Conservation (phyloP, 2,329 filamentous ascomycete species). For the Xenoacremonium recifei region DNA sequence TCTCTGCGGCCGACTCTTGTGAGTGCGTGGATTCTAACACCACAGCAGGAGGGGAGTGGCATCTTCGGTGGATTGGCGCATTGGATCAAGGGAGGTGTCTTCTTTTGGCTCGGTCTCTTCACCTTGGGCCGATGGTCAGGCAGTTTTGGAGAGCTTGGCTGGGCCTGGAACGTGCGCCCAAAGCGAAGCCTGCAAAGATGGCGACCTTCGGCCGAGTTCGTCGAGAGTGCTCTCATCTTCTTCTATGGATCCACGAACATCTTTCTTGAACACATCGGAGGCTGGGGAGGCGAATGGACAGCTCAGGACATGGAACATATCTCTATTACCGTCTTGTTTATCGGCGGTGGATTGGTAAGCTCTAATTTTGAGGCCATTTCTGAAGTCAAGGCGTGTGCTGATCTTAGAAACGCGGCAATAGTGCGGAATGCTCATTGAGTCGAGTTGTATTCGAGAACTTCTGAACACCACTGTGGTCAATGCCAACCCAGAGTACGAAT, state of each 20-base stretch:
- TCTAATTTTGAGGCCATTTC: no score
- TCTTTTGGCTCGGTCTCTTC: constrained; percentile 88
- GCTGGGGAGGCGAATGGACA: constrained; percentile 69
- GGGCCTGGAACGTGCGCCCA: constrained; percentile 91
- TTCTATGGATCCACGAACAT: constrained; percentile 87
- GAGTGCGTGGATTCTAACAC: no score
- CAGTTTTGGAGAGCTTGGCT: constrained; percentile 85
- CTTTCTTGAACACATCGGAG: constrained; percentile 84
- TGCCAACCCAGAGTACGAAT: constrained; percentile 29
- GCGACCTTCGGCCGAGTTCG: constrained; percentile 81
- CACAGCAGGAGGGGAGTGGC: constrained; percentile 56
- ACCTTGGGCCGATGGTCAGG: constrained; percentile 89
- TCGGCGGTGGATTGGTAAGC: constrained; percentile 82
- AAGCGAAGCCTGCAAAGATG: constrained; percentile 54
- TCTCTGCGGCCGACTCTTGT: no score
- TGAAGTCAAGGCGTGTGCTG: no score
- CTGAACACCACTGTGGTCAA: constrained; percentile 54
- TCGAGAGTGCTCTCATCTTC: constrained; percentile 87
- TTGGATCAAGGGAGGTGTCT: constrained; percentile 91
- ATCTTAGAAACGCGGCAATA: constrained; percentile 28
- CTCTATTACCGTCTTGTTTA: constrained; percentile 90
- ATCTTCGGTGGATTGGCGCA: constrained; percentile 88
- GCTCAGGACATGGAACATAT: constrained; percentile 85
- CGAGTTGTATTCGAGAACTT: constrained; percentile 63
- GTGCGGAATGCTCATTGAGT: constrained; percentile 86